These are phyloP conservation scores for Ceratorhiza oryzae-sativae DNA, from an alignment of 1,284 basidiomycete genomes.

Conservation along the genomic window DNA sequence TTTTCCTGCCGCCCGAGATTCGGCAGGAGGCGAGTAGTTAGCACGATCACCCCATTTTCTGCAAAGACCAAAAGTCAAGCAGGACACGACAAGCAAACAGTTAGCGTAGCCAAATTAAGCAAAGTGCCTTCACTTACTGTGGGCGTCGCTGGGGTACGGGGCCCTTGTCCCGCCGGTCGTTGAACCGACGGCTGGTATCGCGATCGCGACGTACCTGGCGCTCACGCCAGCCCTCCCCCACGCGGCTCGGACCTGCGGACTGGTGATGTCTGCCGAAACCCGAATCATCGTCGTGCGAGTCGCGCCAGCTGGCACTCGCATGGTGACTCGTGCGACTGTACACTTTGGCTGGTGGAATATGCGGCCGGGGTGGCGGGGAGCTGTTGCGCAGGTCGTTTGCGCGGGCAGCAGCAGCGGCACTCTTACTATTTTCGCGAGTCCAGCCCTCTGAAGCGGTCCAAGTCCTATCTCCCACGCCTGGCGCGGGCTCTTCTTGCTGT, in stretches of 20 bases:
- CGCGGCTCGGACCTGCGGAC: constrained; percentile 29
- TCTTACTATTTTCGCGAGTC: constrained; percentile 38
- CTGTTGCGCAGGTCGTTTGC: constrained; percentile 4
- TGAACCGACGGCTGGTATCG: constrained; percentile 16
- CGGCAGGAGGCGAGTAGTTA: constrained; percentile 19
- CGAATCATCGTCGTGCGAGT: constrained; percentile 21
- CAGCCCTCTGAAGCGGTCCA: constrained; percentile 36
- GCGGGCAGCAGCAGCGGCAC: constrained; percentile 30
- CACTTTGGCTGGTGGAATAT: constrained; percentile 31
- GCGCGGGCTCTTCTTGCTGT: constrained; percentile 19
- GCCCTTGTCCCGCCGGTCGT: constrained; percentile 28
- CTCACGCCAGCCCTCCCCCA: constrained; percentile 39
- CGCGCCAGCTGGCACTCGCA: constrained; percentile 24
- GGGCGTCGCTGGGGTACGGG: constrained; percentile 30
- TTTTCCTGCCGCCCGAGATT: constrained; percentile 24
- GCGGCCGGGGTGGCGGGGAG: constrained; percentile 25
- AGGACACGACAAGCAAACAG: background rate
- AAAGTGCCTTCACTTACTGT: background rate
- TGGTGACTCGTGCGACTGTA: constrained; percentile 34
- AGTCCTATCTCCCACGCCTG: constrained; percentile 16
- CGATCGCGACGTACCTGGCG: constrained; percentile 32
- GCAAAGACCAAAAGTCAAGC: background rate
- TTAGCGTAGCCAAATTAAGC: constrained; percentile 9
- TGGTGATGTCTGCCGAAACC: background rate
- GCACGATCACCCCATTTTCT: constrained; percentile 23